Evolutionary conservation across 139 green algal genomes (phyloP), one percentile per base, ranked within the genome.

Genomic region (Gonium pectorale): DNA sequence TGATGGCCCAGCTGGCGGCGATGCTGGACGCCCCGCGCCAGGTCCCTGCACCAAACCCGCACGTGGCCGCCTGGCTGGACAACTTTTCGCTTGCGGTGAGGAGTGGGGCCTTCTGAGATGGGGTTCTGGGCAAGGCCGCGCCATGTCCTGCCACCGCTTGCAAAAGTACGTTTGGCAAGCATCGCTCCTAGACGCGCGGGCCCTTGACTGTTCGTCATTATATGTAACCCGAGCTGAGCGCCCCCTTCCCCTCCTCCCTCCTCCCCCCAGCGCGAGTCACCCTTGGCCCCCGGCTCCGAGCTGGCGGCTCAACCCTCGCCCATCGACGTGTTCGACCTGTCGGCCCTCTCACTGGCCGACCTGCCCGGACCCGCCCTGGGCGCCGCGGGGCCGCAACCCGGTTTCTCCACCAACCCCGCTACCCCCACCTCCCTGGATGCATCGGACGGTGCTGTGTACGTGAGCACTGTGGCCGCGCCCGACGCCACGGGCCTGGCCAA

Each of bases 31-130:
- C 40, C 59, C 75, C 74, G 44, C 44, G 37, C 13, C 37, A n/a
- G 46, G 31, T 38, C 22, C 54, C 60, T n/a, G 38, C 22, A 27
- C 59, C 67, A 52, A 71, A 71, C 33, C 40, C 75, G 2, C 75
- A 81, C 31, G 74, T 81, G 29, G 38, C 74, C 5, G 59, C 75
- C 0, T 82, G 75, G 75, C 59, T 82, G 59, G 75, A 82, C 59
- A 82, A 82, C 75, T 82, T 82, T 44, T 22, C 56, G 26, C 56
- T 81, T 29, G 72, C 72, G 72, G 72, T 80, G 37, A 68, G 72
- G 35, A 62, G 33, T 46, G 21, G n/a, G n/a, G n/a, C n/a, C n/a
- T n/a, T n/a, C n/a, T n/a, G n/a, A n/a, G n/a, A n/a, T n/a, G n/a
- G n/a, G n/a, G n/a, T n/a, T n/a, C n/a, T n/a, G n/a, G n/a, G n/a